phyloP scores from a whole-genome alignment of 768 basidiomycete species.

The Termitomyces sp. region DNA sequence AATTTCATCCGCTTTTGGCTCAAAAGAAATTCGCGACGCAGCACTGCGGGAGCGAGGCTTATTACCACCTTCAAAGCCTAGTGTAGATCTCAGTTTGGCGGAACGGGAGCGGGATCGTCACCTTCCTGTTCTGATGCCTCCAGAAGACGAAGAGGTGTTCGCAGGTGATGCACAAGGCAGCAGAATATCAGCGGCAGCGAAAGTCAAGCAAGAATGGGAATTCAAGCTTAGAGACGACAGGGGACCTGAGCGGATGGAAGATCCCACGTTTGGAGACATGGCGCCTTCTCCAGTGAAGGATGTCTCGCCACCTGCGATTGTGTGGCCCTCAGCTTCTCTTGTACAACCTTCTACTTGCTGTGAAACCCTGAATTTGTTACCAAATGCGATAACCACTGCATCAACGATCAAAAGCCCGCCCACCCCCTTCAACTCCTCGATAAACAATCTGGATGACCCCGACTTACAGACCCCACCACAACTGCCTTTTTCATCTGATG shows the following conservation, averaged over 20 bases:
- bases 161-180: conserved; percentile 8
- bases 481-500: not conserved
- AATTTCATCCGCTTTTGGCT: conserved; percentile 18
- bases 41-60: conserved; percentile 60
- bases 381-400: not conserved
- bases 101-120: conserved; percentile 31
- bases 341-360: not conserved
- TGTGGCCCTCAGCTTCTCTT: conserved; percentile 3
- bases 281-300: conserved; percentile 1
- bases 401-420: not conserved
- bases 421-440: not conserved
- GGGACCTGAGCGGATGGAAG: conserved; percentile 24
- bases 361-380: not conserved
- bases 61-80: conserved; percentile 40
- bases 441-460: not conserved
- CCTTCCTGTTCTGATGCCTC: conserved; percentile 29
- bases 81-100: conserved; percentile 36
- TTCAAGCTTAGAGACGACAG: conserved; percentile 26
- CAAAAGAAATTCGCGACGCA: conserved; percentile 42
- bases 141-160: conserved; percentile 10
- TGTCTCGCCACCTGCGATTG: conserved; percentile 4
- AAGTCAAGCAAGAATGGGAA: conserved; percentile 52
- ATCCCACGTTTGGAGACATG: conserved; percentile 29
- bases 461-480: not conserved
- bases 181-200: conserved; percentile 41